Conservation (phyloP, 1,284 basidiomycete genomes). For the Anthracocystis setariae region DNA sequence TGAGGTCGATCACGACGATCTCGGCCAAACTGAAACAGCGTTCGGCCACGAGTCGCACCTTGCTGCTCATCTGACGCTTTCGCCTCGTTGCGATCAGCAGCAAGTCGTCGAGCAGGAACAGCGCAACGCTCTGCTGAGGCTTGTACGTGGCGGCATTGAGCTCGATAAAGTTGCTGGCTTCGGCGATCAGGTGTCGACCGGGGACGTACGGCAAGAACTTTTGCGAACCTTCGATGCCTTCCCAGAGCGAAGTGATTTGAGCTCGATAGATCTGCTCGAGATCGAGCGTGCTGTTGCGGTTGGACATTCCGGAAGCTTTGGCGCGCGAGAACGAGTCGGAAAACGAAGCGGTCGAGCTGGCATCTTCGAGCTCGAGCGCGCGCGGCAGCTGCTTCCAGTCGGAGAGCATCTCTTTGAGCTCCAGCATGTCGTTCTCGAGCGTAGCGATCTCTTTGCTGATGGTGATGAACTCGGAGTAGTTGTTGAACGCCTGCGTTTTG, state of each 20-base stretch:
- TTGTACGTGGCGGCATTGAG: slow-evolving; percentile 96
- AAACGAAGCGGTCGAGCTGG: slow-evolving; percentile 13
- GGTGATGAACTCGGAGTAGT: slow-evolving; percentile 92
- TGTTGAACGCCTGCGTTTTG: slow-evolving; percentile 64
- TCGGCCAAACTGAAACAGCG: slow-evolving; percentile 90
- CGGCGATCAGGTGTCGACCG: slow-evolving; percentile 88
- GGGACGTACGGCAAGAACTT: slow-evolving; percentile 91
- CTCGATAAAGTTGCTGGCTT: slow-evolving; percentile 83
- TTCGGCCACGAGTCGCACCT: slow-evolving; percentile 82
- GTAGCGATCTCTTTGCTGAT: slow-evolving; percentile 97
- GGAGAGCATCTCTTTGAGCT: slow-evolving; percentile 89
- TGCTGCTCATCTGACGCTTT: slow-evolving; percentile 69
- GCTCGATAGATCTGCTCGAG: slow-evolving; percentile 91
- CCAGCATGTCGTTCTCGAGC: slow-evolving; percentile 96
- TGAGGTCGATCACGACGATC: slow-evolving; percentile 92
- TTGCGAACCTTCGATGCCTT: slow-evolving; percentile 92
- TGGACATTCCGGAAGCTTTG: slow-evolving; percentile 14
- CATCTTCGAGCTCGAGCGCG: slow-evolving; percentile 59
- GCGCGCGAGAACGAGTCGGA: slow-evolving; percentile 18
- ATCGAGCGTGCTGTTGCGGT: slow-evolving; percentile 71
- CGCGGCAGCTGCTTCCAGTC: slow-evolving; percentile 77
- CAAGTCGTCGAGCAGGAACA: slow-evolving; percentile 90
- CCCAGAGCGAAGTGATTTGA: slow-evolving; percentile 90
- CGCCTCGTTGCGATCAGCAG: slow-evolving; percentile 81
- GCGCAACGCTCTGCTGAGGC: slow-evolving; percentile 83